These are phyloP conservation scores for Saitozyma sp. DNA, from an alignment of 768 basidiomycete genomes.

Conservation along the genomic window DNA sequence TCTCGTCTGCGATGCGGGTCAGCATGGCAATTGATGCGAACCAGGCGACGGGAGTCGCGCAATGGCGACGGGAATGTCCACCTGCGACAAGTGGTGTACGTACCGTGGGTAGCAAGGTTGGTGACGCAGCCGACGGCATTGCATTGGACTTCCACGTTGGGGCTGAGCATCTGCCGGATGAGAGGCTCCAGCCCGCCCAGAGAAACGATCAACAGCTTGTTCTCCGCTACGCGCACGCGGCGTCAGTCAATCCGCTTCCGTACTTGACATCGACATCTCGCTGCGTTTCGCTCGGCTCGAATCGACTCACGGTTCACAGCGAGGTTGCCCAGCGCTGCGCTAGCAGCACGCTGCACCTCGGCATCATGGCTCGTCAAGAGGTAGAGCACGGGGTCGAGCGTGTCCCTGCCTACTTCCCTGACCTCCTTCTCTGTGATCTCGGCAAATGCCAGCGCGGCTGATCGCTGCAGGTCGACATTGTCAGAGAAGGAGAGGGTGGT, in stretches of 20 bases:
- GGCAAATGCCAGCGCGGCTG: conserved; percentile 95
- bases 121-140: conserved; percentile 99
- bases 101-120: conserved; percentile 96
- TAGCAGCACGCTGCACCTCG: conserved; percentile 97
- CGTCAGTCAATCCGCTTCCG: no score
- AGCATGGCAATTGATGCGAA: conserved; percentile 1
- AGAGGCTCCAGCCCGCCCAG: conserved; percentile 95
- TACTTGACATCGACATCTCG: not conserved
- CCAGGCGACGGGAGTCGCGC: no score
- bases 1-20: conserved; percentile 69
- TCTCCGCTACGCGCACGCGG: conserved; percentile 68
- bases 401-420: conserved; percentile 91
- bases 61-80: no score
- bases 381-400: conserved; percentile 96
- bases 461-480: conserved; percentile 97
- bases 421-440: conserved; percentile 99
- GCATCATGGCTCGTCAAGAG: conserved; percentile 96
- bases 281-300: not conserved
- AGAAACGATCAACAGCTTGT: conserved; percentile 97
- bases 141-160: conserved; percentile 98
- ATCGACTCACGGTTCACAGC: conserved; percentile 87
- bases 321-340: conserved; percentile 93
- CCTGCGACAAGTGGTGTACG: conserved; percentile 34
- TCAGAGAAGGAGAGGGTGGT: conserved; percentile 98
- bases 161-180: conserved; percentile 97